Evolutionary conservation across 2,329 filamentous ascomycete genomes (phyloP), one percentile per base, ranked within the genome.

Genomic region (Colletotrichum plurivorum): DNA sequence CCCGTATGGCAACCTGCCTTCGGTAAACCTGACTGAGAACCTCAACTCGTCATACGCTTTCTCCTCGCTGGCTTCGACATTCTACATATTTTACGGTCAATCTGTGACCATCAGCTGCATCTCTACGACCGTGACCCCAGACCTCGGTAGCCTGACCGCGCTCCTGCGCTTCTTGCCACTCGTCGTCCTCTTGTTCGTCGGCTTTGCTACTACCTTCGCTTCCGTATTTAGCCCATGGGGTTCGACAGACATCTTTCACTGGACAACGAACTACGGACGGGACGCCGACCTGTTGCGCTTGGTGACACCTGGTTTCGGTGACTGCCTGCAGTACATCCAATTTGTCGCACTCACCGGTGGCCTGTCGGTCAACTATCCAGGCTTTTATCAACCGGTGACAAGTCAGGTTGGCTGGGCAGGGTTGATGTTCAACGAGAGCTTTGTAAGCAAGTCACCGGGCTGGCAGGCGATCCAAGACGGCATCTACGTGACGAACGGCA

Each of bases 241-340:
- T 20, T 93, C 94, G 1, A 90, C 90, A 8, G 93, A 99, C 77
- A 87, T 95, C 20, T 98, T 98, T 78, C 91, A 93, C 73, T 99
- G 95, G 94, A 94, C 94, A n/a, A 97, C 94, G 76, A 99, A 99
- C 78, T 98, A 97, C 78, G 96, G 96, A 43, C 90, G 95, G 73
- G 96, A 99, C 75, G 93, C 94, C 70, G 96, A 99, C 81, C 84
- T 98, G 73, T 85, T 99, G 62, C 91, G 96, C 63, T 85, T 99
- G 55, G 94, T 99, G 41, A 99, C 96, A 0, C 96, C 96, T 5
- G 96, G 96, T 1, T 98, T 99, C 78, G 94, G 94, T 7, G 96
- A 99, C 78, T 99, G 96, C 76, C 85, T 99, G 63, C 95, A 98
- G 80, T 98, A 99, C 78, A 93, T 99, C 18, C 96, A 99, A 77